phyloP scores from a whole-genome alignment of 257 asterid species.

The Linderniella brevidens region DNA sequence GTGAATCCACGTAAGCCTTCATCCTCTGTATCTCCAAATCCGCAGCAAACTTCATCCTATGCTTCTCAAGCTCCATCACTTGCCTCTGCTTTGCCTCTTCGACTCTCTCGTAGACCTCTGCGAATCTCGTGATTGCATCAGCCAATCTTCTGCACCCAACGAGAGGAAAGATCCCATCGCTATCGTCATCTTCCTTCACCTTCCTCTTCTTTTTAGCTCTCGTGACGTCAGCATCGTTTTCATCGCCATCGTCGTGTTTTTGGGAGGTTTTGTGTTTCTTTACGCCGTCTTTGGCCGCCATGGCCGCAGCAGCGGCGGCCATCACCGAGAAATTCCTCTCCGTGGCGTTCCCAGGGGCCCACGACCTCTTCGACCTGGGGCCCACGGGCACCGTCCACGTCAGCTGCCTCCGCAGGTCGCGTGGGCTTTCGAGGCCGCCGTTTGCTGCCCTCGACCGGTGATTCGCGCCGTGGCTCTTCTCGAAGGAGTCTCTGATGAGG shows the following conservation, averaged over 20 bases:
- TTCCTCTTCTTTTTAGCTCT: constrained; percentile 19
- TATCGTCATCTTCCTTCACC: constrained; percentile 5
- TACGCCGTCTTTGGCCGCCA: constrained; percentile 30
- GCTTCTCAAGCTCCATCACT: constrained; percentile 84
- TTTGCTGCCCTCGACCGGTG: constrained; percentile 1
- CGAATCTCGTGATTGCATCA: constrained; percentile 53
- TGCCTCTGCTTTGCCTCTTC: constrained; percentile 75
- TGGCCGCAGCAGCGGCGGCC: constrained; percentile 60
- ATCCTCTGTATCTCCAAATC: constrained; percentile 86
- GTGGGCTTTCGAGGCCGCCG: constrained; percentile 21
- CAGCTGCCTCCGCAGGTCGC: constrained; percentile 5
- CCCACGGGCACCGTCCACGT: constrained; percentile 71
- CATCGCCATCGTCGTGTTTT: constrained; percentile 26
- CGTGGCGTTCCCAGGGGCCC: constrained; percentile 20
- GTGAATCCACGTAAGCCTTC: constrained; percentile 65
- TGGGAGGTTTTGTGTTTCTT: constrained; percentile 17
- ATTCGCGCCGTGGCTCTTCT: constrained; percentile 7
- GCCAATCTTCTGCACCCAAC: constrained; percentile 50
- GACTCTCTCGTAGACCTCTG: constrained; percentile 51
- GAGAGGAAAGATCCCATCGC: constrained; percentile 9
- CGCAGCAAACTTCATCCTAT: constrained; percentile 69
- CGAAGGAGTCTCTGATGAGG: constrained; percentile 42
- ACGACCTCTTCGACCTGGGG: constrained; percentile 55
- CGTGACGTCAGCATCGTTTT: constrained; percentile 8
- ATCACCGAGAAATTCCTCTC: constrained; percentile 56